Conservation (phyloP, 1,284 basidiomycete genomes). For the Laetiporus sulphureus region DNA sequence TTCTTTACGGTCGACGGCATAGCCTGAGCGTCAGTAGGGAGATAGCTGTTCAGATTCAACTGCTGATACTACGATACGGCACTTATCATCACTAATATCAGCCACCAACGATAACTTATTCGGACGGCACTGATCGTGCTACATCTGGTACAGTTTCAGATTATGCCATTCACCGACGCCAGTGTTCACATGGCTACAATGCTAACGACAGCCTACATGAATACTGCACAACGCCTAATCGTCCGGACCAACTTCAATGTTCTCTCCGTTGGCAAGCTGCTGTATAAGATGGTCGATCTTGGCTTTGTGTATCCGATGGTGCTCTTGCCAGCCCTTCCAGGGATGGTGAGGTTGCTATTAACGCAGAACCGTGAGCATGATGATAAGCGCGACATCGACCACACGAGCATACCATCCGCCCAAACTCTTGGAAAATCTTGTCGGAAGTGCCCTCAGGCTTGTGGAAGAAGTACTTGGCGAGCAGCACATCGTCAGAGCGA, state of each 20-base stretch:
- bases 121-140: too few relatives aligned
- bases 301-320: conserved; percentile 76
- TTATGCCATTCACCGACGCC: too few relatives aligned
- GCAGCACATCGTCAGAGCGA: conserved; percentile 63
- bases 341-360: conserved; percentile 74
- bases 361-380: conserved; percentile 3
- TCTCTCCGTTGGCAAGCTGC: conserved; percentile 50
- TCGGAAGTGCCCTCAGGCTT: conserved; percentile 74
- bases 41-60: too few relatives aligned
- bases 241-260: conserved; percentile 32
- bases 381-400: not conserved
- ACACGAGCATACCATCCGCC: conserved; percentile 33
- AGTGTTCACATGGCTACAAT: too few relatives aligned
- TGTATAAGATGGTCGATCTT: conserved; percentile 75
- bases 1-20: not conserved
- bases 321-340: conserved; percentile 88
- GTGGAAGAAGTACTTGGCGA: conserved; percentile 62
- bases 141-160: too few relatives aligned
- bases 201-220: too few relatives aligned
- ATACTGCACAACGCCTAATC: conserved; percentile 3
- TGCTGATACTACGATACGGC: too few relatives aligned
- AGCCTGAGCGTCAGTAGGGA: too few relatives aligned
- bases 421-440: conserved; percentile 73
- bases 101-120: too few relatives aligned
- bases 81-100: too few relatives aligned